Base-by-base conservation (phyloP, 139 green algal genomes). In the Micractinium sp. region DNA sequence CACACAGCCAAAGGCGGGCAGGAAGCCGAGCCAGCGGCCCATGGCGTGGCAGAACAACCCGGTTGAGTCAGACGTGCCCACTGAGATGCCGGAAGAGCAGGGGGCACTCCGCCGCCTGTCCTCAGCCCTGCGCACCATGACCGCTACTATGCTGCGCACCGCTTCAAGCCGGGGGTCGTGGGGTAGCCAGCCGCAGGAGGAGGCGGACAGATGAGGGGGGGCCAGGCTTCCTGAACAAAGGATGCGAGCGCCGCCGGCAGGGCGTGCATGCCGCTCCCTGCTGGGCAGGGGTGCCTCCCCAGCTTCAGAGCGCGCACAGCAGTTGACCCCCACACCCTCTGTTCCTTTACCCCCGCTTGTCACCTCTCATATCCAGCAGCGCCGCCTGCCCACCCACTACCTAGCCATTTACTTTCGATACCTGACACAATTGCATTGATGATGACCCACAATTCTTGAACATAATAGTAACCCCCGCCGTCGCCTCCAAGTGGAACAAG, bases 51-150 rank as follows among this genome's bases (percentile, higher is more conserved):
- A 35, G 3, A 35, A 22, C 35, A 35, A 47, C 35, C 35, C 74
- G 18, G 18, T 13, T 31, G 35, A 35, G 33, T 16, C 35, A 47
- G 31, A 15, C 2, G 23, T 31, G 13, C 29, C 80, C 47, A 66
- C 80, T 56, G 23, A 33, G 80, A 27, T 56, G 31, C 47, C 18
- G 71, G 13, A 23, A 19, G 71, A 77, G 3, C 27, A 36, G 71
- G 71, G 71, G 12, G 71, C 71, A 16, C 47, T 85, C 47, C 80
- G 80, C 5, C 80, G 80, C 80, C 35, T 85, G 29, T 85, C 80
- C 80, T 85, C 80, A 29, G 80, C 61, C 29, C 61, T 85, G 23
- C 80, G 80, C 31, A 56, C 47, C 47, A 56, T 56, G 47, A 56
- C 47, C 47, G 5, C 47, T 56, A 9, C 47, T 9, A 56, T 56